Base-by-base conservation (phyloP, 108 stramenopile genomes). In the Asterionellopsis glacialis region DNA sequence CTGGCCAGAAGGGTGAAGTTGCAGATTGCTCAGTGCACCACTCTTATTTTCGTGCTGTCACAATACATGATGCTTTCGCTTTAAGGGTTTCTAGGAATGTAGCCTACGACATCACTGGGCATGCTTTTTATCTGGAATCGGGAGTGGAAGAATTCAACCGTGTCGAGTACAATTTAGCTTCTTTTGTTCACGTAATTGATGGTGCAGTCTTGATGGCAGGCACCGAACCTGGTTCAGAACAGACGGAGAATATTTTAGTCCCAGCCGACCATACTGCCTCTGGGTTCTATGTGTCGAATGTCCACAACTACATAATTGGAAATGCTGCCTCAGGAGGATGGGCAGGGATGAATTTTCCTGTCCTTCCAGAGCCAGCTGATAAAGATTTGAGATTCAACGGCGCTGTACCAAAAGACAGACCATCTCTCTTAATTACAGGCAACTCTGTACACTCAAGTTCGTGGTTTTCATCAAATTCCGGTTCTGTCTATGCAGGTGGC, bases 91-190 rank as follows among this genome's bases (percentile, higher is more conserved):
- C 53, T 11, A 65, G 74, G 61, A 72, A 76, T 63, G 82, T 83
- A 12, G 75, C 72, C 0, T 83, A 66, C 45, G 77, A 83, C 28
- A 72, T 66, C 22, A 52, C 59, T 16, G 82, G 82, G 0, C 76
- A 72, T 40, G 73, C 72, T 54, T 76, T 72, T 51, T 77, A 70
- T 53, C 27, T 73, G 14, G 82, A 83, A 48, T 75, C 76, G 58
- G 82, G 82, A 0, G 61, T 77, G n/a, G 82, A 83, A 55, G 57
- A 73, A 58, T 33, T 65, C 51, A 79, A 79, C 54, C 59, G 28
- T 15, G 40, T 83, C 24, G 21, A 52, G 19, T 74, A 28, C 55
- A 82, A 82, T 57, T 61, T 82, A 45, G 76, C 50, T 7, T 76
- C 81, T n/a, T 73, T 75, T 47, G 59, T 82, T 12, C 81, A 81